Evolutionary conservation across 139 green algal genomes (phyloP).

Genomic region (Chloropicon primus): DNA sequence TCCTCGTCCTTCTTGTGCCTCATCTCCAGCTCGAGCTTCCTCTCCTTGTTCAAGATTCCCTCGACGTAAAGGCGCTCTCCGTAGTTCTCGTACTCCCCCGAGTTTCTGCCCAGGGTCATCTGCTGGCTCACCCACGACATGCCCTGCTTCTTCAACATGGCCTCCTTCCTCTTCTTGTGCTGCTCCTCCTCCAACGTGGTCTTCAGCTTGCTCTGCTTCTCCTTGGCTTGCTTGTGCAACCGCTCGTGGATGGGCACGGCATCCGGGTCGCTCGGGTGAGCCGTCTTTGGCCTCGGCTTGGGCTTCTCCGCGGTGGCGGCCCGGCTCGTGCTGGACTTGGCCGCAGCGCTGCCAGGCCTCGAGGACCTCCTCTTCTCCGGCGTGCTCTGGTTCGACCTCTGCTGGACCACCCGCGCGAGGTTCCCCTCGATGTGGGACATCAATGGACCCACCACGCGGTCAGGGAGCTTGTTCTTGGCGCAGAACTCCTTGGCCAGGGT

Average conservation of each 20-base stretch:
- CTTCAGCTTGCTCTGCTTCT: slow-evolving; percentile 12
- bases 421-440: slow-evolving; percentile 54
- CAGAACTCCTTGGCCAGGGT: slow-evolving; percentile 50
- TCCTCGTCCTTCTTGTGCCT: slow-evolving; percentile 10
- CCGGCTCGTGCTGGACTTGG: neutral
- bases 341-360: neutral
- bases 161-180: slow-evolving; percentile 12
- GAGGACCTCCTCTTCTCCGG: neutral
- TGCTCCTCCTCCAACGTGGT: slow-evolving; percentile 5
- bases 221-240: slow-evolving; percentile 11
- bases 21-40: slow-evolving; percentile 1
- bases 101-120: slow-evolving; percentile 42
- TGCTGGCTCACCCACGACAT: slow-evolving; percentile 48
- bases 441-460: slow-evolving; percentile 41
- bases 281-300: neutral
- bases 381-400: neutral
- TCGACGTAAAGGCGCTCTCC: slow-evolving; percentile 71
- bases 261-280: neutral
- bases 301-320: neutral
- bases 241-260: neutral
- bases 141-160: slow-evolving; percentile 13
- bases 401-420: slow-evolving; percentile 21
- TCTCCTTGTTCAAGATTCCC: slow-evolving; percentile 31
- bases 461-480: slow-evolving; percentile 37
- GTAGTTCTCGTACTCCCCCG: slow-evolving; percentile 51